Percentiles rank a stretch among this genome's conserved stretches.
phyloP scores from a whole-genome alignment of 2,329 filamentous ascomycete species.

The Myotisia sp. region DNA sequence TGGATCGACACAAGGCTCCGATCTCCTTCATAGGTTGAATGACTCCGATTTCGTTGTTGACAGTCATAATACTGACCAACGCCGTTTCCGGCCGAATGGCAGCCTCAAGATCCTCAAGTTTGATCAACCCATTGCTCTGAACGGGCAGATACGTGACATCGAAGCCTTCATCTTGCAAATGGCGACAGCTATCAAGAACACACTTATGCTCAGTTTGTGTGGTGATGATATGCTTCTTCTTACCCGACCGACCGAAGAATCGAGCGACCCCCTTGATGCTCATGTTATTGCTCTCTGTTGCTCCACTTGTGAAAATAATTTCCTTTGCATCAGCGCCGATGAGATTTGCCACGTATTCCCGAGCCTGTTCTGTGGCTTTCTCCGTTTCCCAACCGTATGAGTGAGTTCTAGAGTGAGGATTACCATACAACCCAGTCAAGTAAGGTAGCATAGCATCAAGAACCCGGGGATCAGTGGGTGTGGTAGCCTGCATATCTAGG shows the following conservation, averaged over 20 bases:
- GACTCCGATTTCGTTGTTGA: conserved; percentile 99
- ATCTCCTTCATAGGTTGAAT: conserved; percentile 92
- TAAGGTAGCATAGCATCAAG: conserved; percentile 94
- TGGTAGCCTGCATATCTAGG: conserved; percentile 96
- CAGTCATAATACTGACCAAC: conserved; percentile 92
- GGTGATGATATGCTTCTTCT: conserved; percentile 98
- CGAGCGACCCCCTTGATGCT: conserved; percentile 95
- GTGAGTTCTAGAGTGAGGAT: conserved; percentile 92
- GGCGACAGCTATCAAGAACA: conserved; percentile 89
- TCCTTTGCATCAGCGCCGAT: conserved; percentile 94
- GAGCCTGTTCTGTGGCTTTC: conserved; percentile 76
- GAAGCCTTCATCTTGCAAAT: conserved; percentile 92
- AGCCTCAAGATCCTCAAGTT: conserved; percentile 68
- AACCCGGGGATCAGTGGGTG: conserved; percentile 83
- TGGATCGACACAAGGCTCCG: conserved; percentile 74
- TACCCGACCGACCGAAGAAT: conserved; percentile 82
- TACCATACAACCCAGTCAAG: conserved; percentile 85
- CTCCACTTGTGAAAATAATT: conserved; percentile 96
- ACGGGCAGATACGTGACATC: conserved; percentile 96
- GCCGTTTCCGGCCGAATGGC: conserved; percentile 84
- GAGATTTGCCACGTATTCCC: conserved; percentile 66
- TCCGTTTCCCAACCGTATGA: conserved; percentile 98
- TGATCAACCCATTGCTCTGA: conserved; percentile 68
- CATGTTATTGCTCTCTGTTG: conserved; percentile 99
- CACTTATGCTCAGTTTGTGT: conserved; percentile 98